phyloP scores from a whole-genome alignment of 2,329 filamentous ascomycete species.

The Monosporascus sp. region DNA sequence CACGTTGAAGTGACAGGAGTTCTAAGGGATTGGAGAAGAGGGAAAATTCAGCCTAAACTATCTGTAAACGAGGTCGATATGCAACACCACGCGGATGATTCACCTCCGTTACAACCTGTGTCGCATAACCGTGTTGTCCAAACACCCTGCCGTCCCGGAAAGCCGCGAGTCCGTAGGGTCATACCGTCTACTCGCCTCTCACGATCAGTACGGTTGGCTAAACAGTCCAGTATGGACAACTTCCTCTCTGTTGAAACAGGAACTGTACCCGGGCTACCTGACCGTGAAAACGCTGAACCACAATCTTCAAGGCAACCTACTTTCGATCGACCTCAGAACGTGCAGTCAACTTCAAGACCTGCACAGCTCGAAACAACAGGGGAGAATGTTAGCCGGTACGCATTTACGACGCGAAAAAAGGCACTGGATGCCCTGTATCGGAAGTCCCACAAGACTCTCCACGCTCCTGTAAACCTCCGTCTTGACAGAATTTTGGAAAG shows the following conservation, averaged over 20 bases:
- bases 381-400: conserved; percentile 25
- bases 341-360: conserved; percentile 31
- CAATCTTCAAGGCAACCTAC: conserved; percentile 3
- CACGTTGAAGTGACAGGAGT: conserved; percentile 51
- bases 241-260: conserved; percentile 23
- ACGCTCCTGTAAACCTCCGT: conserved; percentile 22
- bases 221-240: conserved; percentile 24
- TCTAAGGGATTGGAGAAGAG: conserved; percentile 51
- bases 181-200: conserved; percentile 18
- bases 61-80: conserved; percentile 25
- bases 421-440: conserved; percentile 51
- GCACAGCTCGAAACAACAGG: conserved; percentile 52
- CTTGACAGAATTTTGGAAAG: conserved; percentile 30
- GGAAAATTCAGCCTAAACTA: conserved; percentile 41
- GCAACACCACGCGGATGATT: conserved; percentile 11
- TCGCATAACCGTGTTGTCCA: conserved; percentile 13
- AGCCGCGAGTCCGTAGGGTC: conserved; percentile 5
- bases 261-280: conserved; percentile 1
- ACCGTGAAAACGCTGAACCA: not conserved
- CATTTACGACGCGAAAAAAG: conserved; percentile 48
- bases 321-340: conserved; percentile 7
- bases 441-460: conserved; percentile 27
- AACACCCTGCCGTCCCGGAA: conserved; percentile 1
- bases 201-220: conserved; percentile 19
- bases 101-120: conserved; percentile 18